These are phyloP conservation scores for Setomelanomma holmii DNA, from an alignment of 2,329 filamentous ascomycete genomes.

Conservation along the genomic window DNA sequence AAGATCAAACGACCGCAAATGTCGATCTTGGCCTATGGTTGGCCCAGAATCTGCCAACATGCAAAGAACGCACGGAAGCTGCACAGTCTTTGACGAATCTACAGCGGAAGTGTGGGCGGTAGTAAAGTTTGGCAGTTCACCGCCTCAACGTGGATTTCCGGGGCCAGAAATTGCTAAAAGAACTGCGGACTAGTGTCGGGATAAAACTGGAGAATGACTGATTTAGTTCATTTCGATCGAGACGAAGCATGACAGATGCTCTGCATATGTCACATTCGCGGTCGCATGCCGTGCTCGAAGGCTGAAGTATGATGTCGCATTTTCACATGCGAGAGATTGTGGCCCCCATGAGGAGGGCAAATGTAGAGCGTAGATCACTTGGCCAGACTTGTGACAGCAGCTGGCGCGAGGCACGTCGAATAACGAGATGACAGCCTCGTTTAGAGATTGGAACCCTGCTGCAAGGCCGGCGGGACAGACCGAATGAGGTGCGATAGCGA, in stretches of 20 bases:
- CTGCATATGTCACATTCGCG: conserved; percentile 26
- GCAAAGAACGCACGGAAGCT: conserved; percentile 22
- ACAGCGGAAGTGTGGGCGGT: conserved; percentile 26
- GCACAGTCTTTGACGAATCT: conserved; percentile 26
- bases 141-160: conserved; percentile 32
- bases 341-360: conserved; percentile 8
- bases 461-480: conserved; percentile 35
- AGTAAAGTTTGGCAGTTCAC: conserved; percentile 33
- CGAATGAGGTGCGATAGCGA: conserved; percentile 39
- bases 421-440: conserved; percentile 39
- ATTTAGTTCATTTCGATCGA: conserved; percentile 14
- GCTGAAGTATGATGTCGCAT: conserved; percentile 25
- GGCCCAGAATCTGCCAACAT: conserved; percentile 27
- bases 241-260: conserved; percentile 26
- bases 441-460: conserved; percentile 24
- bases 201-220: conserved; percentile 32
- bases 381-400: conserved; percentile 34
- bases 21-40: conserved; percentile 31
- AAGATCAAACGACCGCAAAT: conserved; percentile 23
- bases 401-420: conserved; percentile 28
- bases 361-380: conserved; percentile 26
- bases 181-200: conserved; percentile 24
- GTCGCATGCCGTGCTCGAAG: conserved; percentile 15
- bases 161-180: conserved; percentile 19
- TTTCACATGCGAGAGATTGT: conserved; percentile 6